Evolutionary conservation across 1,139 yeast species (phyloP).

Genomic region (Scheffersomyces titani): DNA sequence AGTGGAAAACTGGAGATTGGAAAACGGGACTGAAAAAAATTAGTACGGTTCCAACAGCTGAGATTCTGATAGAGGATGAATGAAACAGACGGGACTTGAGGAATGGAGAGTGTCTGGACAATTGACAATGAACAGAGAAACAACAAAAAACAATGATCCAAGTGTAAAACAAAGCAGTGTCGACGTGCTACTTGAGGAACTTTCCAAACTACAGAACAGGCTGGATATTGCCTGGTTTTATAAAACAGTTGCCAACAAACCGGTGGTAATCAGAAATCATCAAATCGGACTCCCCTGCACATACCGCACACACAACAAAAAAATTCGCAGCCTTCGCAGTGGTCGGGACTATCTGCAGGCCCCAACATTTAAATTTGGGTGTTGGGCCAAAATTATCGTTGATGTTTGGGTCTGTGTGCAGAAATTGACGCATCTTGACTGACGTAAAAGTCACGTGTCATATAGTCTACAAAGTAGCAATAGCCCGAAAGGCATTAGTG

Average conservation of each 20-base stretch:
- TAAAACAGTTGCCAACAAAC: neutral
- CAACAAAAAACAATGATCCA: neutral
- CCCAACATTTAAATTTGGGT: conserved; percentile 7
- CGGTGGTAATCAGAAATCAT: neutral
- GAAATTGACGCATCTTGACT: neutral
- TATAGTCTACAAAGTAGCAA: neutral
- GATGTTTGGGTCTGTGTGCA: conserved; percentile 1
- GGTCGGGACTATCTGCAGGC: neutral
- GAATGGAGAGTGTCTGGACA: neutral
- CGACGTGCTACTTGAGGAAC: neutral
- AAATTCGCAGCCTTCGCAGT: conserved; percentile 4
- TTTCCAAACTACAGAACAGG: neutral
- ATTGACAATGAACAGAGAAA: neutral
- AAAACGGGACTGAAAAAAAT: neutral
- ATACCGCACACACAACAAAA: conserved; percentile 1
- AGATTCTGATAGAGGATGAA: neutral
- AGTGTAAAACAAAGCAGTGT: neutral
- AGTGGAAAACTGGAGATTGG: neutral
- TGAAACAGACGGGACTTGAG: neutral
- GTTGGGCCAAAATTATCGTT: conserved; percentile 9
- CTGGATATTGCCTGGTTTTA: neutral
- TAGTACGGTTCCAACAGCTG: neutral
- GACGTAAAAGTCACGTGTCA: neutral
- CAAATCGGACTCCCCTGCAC: neutral
- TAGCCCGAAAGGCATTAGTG: neutral